Base-by-base conservation (phyloP, 2,329 filamentous ascomycete genomes). In the Aspergillus sp. region DNA sequence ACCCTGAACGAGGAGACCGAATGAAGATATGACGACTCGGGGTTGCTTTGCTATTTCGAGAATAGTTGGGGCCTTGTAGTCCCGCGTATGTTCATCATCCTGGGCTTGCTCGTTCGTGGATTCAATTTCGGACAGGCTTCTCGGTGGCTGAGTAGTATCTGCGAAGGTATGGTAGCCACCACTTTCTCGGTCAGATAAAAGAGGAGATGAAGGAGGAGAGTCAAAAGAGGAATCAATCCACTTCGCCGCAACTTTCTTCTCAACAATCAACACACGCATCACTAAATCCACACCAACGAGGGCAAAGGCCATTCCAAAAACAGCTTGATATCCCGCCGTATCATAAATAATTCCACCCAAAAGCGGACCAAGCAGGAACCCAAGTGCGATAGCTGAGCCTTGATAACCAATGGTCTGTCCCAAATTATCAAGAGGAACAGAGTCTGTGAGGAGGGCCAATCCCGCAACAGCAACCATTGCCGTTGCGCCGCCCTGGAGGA, bases 371-470 rank as follows among this genome's bases (percentile, higher is more conserved):
- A 82, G 72, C 5, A 88, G 71, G 43, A 81, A 79, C 0, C 85
- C 85, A 0, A 85, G 76, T 0, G 81, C 82, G 52, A 86, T 82
- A 60, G 87, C 81, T 58, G 82, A 82, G 68, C 74, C 68, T 62
- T 83, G 78, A 46, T 81, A 81, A 14, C 86, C 86, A 65, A 88
- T 82, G 1, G 82, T 82, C 67, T 85, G 86, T 2, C 85, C 86
- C 39, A 88, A 68, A 47, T 84, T 82, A 50, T 82, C 75, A 2
- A 74, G 77, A 0, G 80, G 77, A 6, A 87, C 84, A 0, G 84
- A 85, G 65, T 87, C 85, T 5, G 85, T 72, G 40, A 84, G 77
- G 58, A 88, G 75, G 1, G 85, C 82, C 11, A 87, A 70, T 0
- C 84, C 82, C 9, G 84, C 80, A 0, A 82, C 85, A 80, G 84